Conservation (phyloP, 495 filamentous ascomycete species). For the Penicillium coffeae region DNA sequence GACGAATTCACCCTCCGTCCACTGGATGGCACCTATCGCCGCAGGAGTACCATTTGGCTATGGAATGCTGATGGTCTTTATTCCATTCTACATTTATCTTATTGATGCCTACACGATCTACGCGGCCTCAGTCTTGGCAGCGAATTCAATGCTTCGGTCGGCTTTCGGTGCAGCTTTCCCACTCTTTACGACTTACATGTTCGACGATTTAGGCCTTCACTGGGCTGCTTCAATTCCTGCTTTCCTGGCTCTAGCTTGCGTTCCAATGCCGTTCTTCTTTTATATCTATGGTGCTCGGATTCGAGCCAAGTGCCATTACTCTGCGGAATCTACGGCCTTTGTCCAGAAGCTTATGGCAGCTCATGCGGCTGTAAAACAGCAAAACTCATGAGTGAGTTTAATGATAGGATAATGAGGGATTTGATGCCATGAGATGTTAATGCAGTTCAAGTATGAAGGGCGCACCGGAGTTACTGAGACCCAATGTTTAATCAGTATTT, state of each 20-base stretch:
- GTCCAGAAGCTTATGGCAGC: conserved; percentile 7
- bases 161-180: conserved; percentile 65
- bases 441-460: too few species aligned
- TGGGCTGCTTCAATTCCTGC: conserved; percentile 54
- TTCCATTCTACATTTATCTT: conserved; percentile 60
- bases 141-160: conserved; percentile 55
- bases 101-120: conserved; percentile 65
- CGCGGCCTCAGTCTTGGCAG: conserved; percentile 63
- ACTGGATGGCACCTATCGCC: conserved; percentile 54
- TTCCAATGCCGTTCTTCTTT: conserved; percentile 63
- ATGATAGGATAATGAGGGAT: too few species aligned
- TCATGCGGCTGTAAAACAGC: too few species aligned
- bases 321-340: conserved; percentile 49
- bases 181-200: conserved; percentile 66
- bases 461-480: too few species aligned
- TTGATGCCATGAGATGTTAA: too few species aligned
- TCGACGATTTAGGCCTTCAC: conserved; percentile 59
- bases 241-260: conserved; percentile 26
- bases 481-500: too few species aligned
- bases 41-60: conserved; percentile 56
- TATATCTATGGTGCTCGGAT: conserved; percentile 59
- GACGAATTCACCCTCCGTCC: conserved; percentile 54
- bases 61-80: conserved; percentile 56
- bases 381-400: too few species aligned
- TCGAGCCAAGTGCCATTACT: conserved; percentile 58